phyloP scores from a whole-genome alignment of 768 basidiomycete species.

The Hygrophorus russula region DNA sequence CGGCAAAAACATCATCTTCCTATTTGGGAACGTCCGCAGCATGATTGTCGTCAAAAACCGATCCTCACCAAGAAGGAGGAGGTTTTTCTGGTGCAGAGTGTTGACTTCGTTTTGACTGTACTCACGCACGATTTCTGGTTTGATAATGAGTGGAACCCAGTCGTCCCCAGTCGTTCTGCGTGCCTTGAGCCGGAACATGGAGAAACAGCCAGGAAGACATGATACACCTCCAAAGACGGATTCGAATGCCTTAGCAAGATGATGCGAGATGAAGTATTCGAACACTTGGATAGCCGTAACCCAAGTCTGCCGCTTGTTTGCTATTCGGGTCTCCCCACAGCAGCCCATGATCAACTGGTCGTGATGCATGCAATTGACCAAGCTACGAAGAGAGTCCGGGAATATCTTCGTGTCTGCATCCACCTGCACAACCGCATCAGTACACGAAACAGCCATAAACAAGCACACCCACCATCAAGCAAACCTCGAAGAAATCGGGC shows the following conservation, averaged over 20 bases:
- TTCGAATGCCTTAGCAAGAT: conserved; percentile 96
- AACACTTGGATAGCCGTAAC: conserved; percentile 98
- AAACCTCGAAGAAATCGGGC: conserved; percentile 96
- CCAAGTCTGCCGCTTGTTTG: conserved; percentile 97
- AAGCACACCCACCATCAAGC: conserved; percentile 73
- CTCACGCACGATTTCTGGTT: conserved; percentile 94
- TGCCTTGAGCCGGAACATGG: conserved; percentile 97
- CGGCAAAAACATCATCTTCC: conserved; percentile 99
- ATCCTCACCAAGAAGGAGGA: conserved; percentile 94
- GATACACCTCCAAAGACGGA: conserved; percentile 99
- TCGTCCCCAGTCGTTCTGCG: conserved; percentile 82
- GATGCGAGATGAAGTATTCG: conserved; percentile 98
- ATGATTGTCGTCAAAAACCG: conserved; percentile 97
- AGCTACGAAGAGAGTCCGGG: conserved; percentile 76
- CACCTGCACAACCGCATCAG: conserved; percentile 43
- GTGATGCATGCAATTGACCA: conserved; percentile 98
- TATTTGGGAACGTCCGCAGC: conserved; percentile 91
- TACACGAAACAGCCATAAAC: background rate
- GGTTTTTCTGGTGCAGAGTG: conserved; percentile 96
- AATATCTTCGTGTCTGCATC: conserved; percentile 98
- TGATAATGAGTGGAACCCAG: conserved; percentile 95
- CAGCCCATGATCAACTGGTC: conserved; percentile 99
- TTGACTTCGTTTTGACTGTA: conserved; percentile 92
- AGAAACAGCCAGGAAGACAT: conserved; percentile 98
- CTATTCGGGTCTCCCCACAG: conserved; percentile 97